Conservation (phyloP, 2,329 filamentous ascomycete species). For the Fusarium subglutinans region DNA sequence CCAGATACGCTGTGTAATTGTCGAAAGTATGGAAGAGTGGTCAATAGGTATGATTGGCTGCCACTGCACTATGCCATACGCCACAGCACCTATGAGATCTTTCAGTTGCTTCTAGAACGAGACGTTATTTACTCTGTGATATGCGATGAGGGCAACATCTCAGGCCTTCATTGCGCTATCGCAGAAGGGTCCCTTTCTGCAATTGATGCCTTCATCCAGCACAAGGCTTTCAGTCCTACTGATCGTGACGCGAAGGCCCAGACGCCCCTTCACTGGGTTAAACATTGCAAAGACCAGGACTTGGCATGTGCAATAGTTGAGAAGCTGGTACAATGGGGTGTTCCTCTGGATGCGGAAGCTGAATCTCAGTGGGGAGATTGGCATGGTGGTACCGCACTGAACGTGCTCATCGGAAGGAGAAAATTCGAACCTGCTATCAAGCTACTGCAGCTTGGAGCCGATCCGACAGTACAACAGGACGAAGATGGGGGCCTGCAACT, state of each 20-base stretch:
- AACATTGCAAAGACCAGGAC: background rate
- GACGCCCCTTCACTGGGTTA: background rate
- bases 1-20: background rate
- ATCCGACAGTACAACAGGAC: background rate
- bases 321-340: background rate
- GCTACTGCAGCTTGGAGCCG: background rate
- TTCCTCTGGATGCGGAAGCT: background rate
- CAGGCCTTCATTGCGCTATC: background rate
- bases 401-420: background rate
- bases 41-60: background rate
- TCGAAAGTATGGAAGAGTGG: too few relatives aligned
- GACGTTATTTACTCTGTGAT: background rate
- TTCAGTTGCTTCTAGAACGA: background rate
- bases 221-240: background rate
- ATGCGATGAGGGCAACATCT: background rate
- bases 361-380: background rate
- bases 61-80: background rate
- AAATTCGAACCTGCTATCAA: background rate
- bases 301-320: background rate
- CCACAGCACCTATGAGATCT: background rate
- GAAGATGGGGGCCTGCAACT: background rate
- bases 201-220: background rate
- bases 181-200: background rate
- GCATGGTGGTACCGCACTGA: background rate
- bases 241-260: background rate